Conservation (phyloP, 805 yeast genomes). For the Ascoidea rubescens region DNA sequence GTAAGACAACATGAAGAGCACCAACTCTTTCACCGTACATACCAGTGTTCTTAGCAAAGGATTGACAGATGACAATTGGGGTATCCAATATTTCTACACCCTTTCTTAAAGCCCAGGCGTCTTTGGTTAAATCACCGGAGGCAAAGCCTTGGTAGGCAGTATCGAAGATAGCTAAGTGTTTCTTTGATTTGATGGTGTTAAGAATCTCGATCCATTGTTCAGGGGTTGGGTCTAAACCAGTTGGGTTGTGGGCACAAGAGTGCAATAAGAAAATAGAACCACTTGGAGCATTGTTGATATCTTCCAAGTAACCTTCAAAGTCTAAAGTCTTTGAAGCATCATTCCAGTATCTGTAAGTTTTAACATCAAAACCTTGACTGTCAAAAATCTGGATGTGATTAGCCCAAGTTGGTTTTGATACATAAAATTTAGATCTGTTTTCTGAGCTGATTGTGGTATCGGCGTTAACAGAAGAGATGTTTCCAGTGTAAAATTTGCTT, state of each 20-base stretch:
- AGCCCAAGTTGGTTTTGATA: constrained; percentile 93
- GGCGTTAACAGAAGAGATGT: background rate
- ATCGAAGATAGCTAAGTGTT: constrained; percentile 78
- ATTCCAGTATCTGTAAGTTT: constrained; percentile 77
- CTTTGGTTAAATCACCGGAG: constrained; percentile 69
- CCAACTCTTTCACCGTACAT: constrained; percentile 98
- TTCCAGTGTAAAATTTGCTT: constrained; percentile 22
- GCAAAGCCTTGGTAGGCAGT: constrained; percentile 98
- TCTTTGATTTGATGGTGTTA: constrained; percentile 39
- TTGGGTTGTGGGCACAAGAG: constrained; percentile 97
- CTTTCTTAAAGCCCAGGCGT: constrained; percentile 61
- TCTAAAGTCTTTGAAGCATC: constrained; percentile 53
- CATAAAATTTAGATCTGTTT: constrained; percentile 35
- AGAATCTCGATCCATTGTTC: constrained; percentile 71
- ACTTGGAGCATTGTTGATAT: constrained; percentile 50
- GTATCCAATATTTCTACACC: constrained; percentile 37
- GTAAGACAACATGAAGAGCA: constrained; percentile 65
- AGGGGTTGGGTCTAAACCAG: constrained; percentile 85
- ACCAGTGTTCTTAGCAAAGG: constrained; percentile 93
- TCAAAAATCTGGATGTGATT: constrained; percentile 78
- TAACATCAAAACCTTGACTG: constrained; percentile 50
- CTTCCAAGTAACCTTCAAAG: constrained; percentile 46
- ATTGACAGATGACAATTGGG: constrained; percentile 76
- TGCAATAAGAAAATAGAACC: constrained; percentile 80
- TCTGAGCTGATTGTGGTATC: constrained; percentile 20